Base-by-base conservation (phyloP, 257 asterid genomes). In the Ajuga chamaepitys region DNA sequence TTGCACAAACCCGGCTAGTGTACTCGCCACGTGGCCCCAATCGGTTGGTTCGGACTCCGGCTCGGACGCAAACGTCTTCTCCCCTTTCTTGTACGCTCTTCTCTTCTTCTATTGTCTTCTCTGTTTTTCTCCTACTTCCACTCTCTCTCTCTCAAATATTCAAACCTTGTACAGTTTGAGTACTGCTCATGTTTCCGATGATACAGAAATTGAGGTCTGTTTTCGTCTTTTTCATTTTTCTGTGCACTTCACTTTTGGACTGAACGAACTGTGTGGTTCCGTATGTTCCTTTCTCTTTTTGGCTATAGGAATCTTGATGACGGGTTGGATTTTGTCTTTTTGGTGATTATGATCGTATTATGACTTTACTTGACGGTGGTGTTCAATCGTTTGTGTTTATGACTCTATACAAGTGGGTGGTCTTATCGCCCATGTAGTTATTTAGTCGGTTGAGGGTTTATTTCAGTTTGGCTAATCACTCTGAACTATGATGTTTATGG, bases 41-140 rank as follows among this genome's bases (percentile, higher is more conserved):
- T 75, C 78, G 16, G 58, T 68, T 54, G 81, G 55, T 62, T 68
- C 69, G 87, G 82, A 64, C 28, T 18, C 63, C 13, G 87, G 79
- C 73, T 76, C 77, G 77, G 83, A 12, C 12, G 51, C 37, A 30
- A 48, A 53, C 72, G 4, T 7, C 51, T 9, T 25, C 67, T 51
- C 37, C 52, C 25, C 41, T 64, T n/a, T 52, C 76, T 53, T 72
- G 71, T 72, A 77, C 83, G 79, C 80, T n/a, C n/a, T 68, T 68
- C 71, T 24, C 13, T 21, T 47, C 62, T 9, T 45, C 68, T 41
- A 46, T 46, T 64, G 13, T 28, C 68, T 17, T 32, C 65, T 55
- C n/a, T 6, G 32, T 21, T 9, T 8, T 32, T 59, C 67, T 64
- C 50, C 81, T 34, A 59, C 57, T 66, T 26, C 50, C 56, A 10